Conservation (phyloP, 305 asterid species). For the Fraxinus albicans region DNA sequence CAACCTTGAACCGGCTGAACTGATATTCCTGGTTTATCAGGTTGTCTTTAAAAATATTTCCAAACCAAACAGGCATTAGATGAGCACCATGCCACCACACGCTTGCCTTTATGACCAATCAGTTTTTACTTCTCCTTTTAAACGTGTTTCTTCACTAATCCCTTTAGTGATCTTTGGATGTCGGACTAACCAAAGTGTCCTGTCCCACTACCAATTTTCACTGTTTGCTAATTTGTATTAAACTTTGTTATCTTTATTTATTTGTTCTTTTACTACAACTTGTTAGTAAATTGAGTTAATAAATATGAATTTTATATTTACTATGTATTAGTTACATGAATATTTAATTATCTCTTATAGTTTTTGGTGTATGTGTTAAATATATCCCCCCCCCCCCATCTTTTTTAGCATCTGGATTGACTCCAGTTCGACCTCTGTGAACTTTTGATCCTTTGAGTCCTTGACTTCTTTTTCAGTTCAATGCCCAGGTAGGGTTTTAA, state of each 20-base stretch:
- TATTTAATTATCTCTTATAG: not conserved
- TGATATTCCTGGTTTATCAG: not conserved
- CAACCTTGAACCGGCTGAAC: not conserved
- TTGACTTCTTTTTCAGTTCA: not conserved
- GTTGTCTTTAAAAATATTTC: not conserved
- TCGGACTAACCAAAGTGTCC: not conserved
- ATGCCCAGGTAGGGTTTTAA: not conserved
- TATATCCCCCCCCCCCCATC: too few relatives aligned
- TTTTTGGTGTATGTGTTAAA: not conserved
- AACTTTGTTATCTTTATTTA: not conserved
- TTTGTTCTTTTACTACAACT: not conserved
- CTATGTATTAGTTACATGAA: not conserved
- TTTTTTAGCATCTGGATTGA: not conserved
- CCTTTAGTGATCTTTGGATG: not conserved
- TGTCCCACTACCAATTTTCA: not conserved
- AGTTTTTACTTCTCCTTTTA: not conserved
- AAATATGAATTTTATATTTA: not conserved
- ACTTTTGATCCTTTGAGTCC: not conserved
- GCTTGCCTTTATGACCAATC: not conserved
- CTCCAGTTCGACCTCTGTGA: not conserved
- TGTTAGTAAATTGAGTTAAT: not conserved
- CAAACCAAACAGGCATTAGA: not conserved
- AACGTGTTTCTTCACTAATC: not conserved
- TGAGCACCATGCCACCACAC: not conserved
- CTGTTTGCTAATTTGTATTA: not conserved